Base-by-base conservation (phyloP, 768 basidiomycete genomes). In the Cyclocybe aegerita region DNA sequence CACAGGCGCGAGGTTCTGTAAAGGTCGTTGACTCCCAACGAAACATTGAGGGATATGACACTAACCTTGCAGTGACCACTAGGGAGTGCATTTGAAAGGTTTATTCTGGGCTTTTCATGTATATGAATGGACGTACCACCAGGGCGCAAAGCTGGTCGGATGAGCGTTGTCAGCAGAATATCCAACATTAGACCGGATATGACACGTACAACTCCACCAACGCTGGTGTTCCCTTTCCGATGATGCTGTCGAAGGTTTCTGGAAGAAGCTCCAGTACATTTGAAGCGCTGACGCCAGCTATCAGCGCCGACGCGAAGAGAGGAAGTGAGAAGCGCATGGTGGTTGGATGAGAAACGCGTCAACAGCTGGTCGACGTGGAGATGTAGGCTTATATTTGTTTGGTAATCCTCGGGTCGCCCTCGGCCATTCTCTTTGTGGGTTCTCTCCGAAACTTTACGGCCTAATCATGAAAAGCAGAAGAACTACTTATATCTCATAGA, bases 21-120 rank as follows among this genome's bases (percentile, higher is more conserved):
- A 35, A 33, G 43, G 37, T 31, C 43, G 17, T 5, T 17, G 1
- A 15, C 37, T 30, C n/a, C 16, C 29, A 11, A 12, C 33, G n/a
- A 29, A 48, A 16, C 7, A 15, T 39, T 8, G 3, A 44, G 34
- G 29, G 15, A 4, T n/a, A 31, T 14, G 7, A 43, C 15, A 48
- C 70, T 53, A 64, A 87, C 91, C 71, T 93, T 93, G 81, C 91
- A 93, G 65, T 93, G 92, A 48, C 90, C 92, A 62, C 88, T 90
- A 46, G 49, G 11, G 23, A 39, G 29, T 32, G 23, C n/a, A 37
- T 46, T 29, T 16, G 41, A 29, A 48, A 50, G 10, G 52, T 57
- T 53, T 35, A 56, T 29, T 34, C 3, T 9, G 7, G 17, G 9
- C 36, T 12, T 31, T n/a, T 4, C 35, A 6, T 1, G 12, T 29